These are phyloP conservation scores for Logfia minima DNA, from an alignment of 129 eudicot species.

Conservation along the genomic window DNA sequence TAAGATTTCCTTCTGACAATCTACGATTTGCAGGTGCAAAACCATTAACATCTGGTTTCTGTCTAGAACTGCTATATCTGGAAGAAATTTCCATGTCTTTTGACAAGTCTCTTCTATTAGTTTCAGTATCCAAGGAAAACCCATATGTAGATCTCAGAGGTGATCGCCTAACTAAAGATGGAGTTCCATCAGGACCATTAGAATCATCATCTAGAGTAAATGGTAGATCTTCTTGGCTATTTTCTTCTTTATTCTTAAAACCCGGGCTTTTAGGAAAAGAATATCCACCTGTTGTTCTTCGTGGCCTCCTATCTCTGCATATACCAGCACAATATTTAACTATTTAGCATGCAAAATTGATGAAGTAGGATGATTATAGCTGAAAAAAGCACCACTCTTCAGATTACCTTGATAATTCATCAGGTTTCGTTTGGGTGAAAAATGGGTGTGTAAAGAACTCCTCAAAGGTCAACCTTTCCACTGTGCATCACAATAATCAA, in stretches of 20 bases:
- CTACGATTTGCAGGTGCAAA: slow-evolving; percentile 42
- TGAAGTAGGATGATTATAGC: slow-evolving; percentile 1
- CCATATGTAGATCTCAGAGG: slow-evolving; percentile 62
- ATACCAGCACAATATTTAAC: slow-evolving; percentile 17
- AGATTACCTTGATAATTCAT: slow-evolving; percentile 48
- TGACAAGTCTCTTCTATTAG: slow-evolving; percentile 34
- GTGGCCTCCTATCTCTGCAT: slow-evolving; percentile 47
- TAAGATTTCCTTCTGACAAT: slow-evolving; percentile 57
- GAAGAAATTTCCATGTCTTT: slow-evolving; percentile 48
- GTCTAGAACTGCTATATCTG: slow-evolving; percentile 38
- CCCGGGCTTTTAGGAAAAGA: slow-evolving; percentile 41
- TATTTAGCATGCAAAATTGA: neutral
- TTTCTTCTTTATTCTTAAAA: slow-evolving; percentile 50
- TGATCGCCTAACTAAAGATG: slow-evolving; percentile 44
- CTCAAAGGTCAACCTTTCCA: slow-evolving; percentile 87
- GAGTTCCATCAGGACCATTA: slow-evolving; percentile 61
- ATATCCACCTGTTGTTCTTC: slow-evolving; percentile 45
- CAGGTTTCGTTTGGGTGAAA: slow-evolving; percentile 50
- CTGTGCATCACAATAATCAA: slow-evolving; percentile 41
- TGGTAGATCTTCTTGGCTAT: slow-evolving; percentile 75
- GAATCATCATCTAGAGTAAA: slow-evolving; percentile 77
- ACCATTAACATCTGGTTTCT: slow-evolving; percentile 40
- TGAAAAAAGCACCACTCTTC: neutral
- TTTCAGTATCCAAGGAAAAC: slow-evolving; percentile 52
- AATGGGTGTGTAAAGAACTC: slow-evolving; percentile 82